Evolutionary conservation across 2,329 filamentous ascomycete species (phyloP).

Genomic region (Xylaria sp.): DNA sequence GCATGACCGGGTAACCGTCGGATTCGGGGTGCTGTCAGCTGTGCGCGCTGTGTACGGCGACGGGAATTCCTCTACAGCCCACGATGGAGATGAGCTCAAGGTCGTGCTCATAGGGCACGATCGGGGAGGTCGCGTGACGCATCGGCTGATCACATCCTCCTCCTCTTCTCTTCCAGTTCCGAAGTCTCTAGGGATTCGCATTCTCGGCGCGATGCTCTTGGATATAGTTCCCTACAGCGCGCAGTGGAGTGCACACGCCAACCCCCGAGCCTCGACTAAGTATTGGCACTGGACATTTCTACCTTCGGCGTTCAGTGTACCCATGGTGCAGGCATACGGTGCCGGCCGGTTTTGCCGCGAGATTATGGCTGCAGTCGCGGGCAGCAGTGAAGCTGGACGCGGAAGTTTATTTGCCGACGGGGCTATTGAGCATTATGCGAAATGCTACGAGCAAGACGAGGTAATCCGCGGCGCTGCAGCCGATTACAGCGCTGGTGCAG

Average conservation of each 20-base stretch:
- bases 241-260: slow-evolving; percentile 35
- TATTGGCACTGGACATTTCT: slow-evolving; percentile 39
- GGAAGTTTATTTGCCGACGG: slow-evolving; percentile 27
- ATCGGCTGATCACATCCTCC: slow-evolving; percentile 33
- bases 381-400: slow-evolving; percentile 22
- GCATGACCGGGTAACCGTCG: slow-evolving; percentile 34
- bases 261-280: slow-evolving; percentile 31
- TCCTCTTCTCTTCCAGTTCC: slow-evolving; percentile 14
- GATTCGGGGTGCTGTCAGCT: slow-evolving; percentile 26
- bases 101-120: slow-evolving; percentile 36
- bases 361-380: slow-evolving; percentile 16
- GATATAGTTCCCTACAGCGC: slow-evolving; percentile 37
- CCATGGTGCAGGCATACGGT: slow-evolving; percentile 37
- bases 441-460: slow-evolving; percentile 32
- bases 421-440: slow-evolving; percentile 36
- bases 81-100: slow-evolving; percentile 14
- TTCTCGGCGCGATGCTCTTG: slow-evolving; percentile 33
- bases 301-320: slow-evolving; percentile 24
- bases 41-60: slow-evolving; percentile 32
- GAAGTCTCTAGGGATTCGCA: slow-evolving; percentile 19
- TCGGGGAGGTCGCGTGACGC: slow-evolving; percentile 31
- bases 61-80: not conserved
- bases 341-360: slow-evolving; percentile 33
- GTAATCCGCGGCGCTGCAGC: slow-evolving; percentile 33
- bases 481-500: slow-evolving; percentile 38